These are phyloP conservation scores for Arabis alpina DNA, from an alignment of 345 rosid genomes.

Conservation along the genomic window DNA sequence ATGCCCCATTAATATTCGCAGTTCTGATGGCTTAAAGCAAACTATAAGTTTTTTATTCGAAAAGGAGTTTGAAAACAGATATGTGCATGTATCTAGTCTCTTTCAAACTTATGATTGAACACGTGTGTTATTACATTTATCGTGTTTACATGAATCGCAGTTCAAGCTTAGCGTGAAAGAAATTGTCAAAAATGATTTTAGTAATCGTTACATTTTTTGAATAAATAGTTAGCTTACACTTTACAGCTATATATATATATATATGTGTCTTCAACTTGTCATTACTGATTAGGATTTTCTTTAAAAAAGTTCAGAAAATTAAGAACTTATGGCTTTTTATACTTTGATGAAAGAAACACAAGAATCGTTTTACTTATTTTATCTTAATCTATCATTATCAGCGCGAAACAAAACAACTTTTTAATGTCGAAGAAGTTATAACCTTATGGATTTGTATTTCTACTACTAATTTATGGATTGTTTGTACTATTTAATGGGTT, in stretches of 20 bases:
- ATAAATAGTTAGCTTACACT: neutral
- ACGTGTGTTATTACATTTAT: conserved; percentile 32
- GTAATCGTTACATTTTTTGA: no score
- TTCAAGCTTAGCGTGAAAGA: conserved; percentile 5
- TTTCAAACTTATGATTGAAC: conserved; percentile 38
- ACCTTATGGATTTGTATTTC: neutral
- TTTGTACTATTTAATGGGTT: no score
- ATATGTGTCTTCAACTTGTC: neutral
- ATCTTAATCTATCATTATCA: neutral
- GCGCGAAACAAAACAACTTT: neutral
- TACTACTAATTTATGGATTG: no score
- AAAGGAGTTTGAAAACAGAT: neutral
- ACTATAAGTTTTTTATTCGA: neutral
- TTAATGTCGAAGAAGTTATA: neutral
- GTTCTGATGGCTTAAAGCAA: neutral
- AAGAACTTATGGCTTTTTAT: neutral
- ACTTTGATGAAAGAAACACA: neutral
- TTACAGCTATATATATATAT: neutral
- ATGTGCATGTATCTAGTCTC: conserved; percentile 31
- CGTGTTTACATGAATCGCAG: neutral
- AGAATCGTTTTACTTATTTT: neutral
- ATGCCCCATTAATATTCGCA: no score
- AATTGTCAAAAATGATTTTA: neutral
- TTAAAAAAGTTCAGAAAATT: neutral
- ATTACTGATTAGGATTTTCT: neutral